Evolutionary conservation across 768 basidiomycete genomes (phyloP), one percentile per base, ranked within the genome.

Genomic region (Melanogaster broomeanus): DNA sequence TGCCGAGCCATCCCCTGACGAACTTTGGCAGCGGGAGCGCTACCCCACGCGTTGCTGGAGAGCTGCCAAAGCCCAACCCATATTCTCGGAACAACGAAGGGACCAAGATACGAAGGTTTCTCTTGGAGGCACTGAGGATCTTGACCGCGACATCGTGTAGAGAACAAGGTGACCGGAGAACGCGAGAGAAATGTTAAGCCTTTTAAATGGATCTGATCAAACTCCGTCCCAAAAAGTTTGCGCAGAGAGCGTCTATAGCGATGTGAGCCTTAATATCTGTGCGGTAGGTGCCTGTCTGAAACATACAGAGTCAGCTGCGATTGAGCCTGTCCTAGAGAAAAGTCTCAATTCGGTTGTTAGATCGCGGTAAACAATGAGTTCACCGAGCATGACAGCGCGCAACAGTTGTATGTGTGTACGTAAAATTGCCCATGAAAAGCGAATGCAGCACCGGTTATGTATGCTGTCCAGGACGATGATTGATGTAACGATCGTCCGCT

Each of bases 31-130:
- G 81, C 80, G 0, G 87, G 76, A 2, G 87, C 87, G 42, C 80
- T 86, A 18, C 91, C 90, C 90, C 90, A 93, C 3, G 90, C 89
- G 45, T 85, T 87, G 62, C 87, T 87, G 11, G 90, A 90, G 33
- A 93, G 79, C 55, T 93, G 91, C 90, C 90, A 93, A 3, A 93
- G 77, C 10, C 89, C 89, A 7, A 78, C 80, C 85, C 87, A 89
- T 48, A 91, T 63, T 48, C 89, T 81, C 31, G 89, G 84, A 18
- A 75, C 77, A 21, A 61, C 60, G 58, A 82, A 77, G 5, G 80
- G 78, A 15, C 87, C 87, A 21, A 88, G 75, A 19, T n/a, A 63
- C 66, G 56, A 82, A 81, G 0, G 76, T 77, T 66, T 85, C 81
- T 39, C 58, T 56, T 24, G 22, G 18, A 47, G 50, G 42, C 21